Evolutionary conservation across 2,329 filamentous ascomycete species (phyloP).

Genomic region (Botrytis elliptica): DNA sequence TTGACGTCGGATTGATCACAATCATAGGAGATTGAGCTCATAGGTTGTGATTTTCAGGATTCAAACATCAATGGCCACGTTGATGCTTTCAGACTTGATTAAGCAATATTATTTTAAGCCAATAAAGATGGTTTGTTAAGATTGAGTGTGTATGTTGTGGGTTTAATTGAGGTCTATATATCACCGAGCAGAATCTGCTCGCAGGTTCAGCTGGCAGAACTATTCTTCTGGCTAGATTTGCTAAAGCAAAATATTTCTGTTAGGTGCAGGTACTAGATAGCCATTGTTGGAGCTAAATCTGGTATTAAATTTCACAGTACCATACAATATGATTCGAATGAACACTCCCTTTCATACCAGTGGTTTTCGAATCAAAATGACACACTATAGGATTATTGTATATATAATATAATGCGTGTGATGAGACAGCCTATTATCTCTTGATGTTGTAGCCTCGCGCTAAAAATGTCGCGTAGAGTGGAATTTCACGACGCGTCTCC

Average conservation of each 20-base stretch:
- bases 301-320: background rate
- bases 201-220: background rate
- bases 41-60: background rate
- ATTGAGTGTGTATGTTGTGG: background rate
- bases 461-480: constrained; percentile 20
- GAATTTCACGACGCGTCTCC: constrained; percentile 23
- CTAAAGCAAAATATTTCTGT: background rate
- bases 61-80: background rate
- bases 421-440: background rate
- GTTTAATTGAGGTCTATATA: background rate
- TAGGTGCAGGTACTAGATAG: background rate
- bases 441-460: constrained; percentile 7
- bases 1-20: background rate
- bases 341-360: background rate
- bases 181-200: background rate
- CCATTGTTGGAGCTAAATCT: background rate
- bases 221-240: background rate
- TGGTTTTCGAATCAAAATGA: background rate
- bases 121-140: background rate
- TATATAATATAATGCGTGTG: background rate
- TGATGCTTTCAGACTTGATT: background rate
- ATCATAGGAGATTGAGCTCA: background rate
- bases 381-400: background rate
- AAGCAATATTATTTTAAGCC: background rate
- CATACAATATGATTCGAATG: background rate